A percentile compares a stretch with the other conserved stretches of the same genome.
These are phyloP conservation scores for Poa annua DNA, from an alignment of 176 grass and related monocot species.

Conservation along the genomic window DNA sequence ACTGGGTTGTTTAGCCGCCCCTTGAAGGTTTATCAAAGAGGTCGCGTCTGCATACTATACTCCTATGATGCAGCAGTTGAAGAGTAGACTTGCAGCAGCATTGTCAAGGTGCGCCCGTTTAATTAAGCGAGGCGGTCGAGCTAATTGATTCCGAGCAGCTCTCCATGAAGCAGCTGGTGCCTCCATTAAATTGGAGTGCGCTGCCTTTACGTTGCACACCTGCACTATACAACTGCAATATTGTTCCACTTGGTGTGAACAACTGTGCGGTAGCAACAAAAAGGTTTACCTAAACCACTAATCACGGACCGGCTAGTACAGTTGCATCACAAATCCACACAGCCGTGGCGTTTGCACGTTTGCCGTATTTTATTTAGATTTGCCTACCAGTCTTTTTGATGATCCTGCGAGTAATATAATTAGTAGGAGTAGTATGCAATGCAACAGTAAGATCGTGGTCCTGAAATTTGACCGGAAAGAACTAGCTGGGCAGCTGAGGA, in stretches of 20 bases:
- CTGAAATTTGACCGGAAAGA: background rate
- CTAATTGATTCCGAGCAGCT: conserved; percentile 20
- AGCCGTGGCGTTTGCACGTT: conserved; percentile 16
- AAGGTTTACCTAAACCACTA: conserved; percentile 38
- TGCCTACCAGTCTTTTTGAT: background rate
- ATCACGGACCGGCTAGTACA: conserved; percentile 12
- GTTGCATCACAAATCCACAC: conserved; percentile 41
- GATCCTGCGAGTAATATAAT: background rate
- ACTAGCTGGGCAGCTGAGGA: background rate
- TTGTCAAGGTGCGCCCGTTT: background rate
- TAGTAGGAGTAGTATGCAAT: no score
- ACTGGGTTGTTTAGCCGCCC: background rate
- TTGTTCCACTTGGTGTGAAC: conserved; percentile 21
- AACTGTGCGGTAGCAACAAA: conserved; percentile 29
- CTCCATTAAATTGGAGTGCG: background rate
- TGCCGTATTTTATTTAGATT: conserved; percentile 32
- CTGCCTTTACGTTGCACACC: conserved; percentile 11
- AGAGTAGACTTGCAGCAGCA: conserved; percentile 18
- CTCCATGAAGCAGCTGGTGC: conserved; percentile 7
- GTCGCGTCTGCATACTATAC: background rate
- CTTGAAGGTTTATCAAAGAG: background rate
- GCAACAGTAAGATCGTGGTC: background rate
- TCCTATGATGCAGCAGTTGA: conserved; percentile 32
- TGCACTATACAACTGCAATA: conserved; percentile 18
- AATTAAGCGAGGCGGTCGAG: conserved; percentile 1